Evolutionary conservation across 129 eudicot species (phyloP), one percentile per base, ranked within the genome.

Genomic region (Chrysanthemum seticuspe): DNA sequence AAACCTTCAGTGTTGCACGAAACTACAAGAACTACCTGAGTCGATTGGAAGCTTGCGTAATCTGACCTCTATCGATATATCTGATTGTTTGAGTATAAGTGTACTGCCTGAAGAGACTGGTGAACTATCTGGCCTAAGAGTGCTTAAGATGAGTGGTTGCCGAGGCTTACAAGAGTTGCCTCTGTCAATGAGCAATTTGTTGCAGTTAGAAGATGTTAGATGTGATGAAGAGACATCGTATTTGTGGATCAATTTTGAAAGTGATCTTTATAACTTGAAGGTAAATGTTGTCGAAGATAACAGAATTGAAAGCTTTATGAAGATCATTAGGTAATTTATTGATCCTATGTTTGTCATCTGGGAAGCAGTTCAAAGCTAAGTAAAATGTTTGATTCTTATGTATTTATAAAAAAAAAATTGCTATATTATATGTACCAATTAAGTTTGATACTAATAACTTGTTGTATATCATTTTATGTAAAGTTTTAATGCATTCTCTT

Each of bases 151-250:
- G 83, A 74, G 69, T 12, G 83, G 83, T 29, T 74, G 79, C 15
- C 16, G 23, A n/a, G 79, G 83, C 15, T 62, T 80, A 65, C 59
- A 61, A 54, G 75, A 62, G 21, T 44, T 80, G 72, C 83, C 83
- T 10, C 3, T 31, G 15, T 80, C 79, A n/a, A 18, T 54, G 15
- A 40, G 58, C 44, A 47, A 80, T n/a, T 65, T 80, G 63, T 12
- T 4, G n/a, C 47, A 44, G 72, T 62, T 80, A 19, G 67, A 68
- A 53, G 76, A 80, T 0, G 83, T 80, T 45, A 68, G 55, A 49
- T 80, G 83, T 63, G 83, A 80, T 45, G 83, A 80, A 80, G 83
- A 80, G 72, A 80, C 66, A 7, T 80, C 73, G 13, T 80, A 74
- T 47, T 53, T 74, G 31, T 80, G 83, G 83, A 80, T 54, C 65